Conservation (phyloP, 1,284 basidiomycete genomes). For the Cutaneotrichosporon spelunceum region DNA sequence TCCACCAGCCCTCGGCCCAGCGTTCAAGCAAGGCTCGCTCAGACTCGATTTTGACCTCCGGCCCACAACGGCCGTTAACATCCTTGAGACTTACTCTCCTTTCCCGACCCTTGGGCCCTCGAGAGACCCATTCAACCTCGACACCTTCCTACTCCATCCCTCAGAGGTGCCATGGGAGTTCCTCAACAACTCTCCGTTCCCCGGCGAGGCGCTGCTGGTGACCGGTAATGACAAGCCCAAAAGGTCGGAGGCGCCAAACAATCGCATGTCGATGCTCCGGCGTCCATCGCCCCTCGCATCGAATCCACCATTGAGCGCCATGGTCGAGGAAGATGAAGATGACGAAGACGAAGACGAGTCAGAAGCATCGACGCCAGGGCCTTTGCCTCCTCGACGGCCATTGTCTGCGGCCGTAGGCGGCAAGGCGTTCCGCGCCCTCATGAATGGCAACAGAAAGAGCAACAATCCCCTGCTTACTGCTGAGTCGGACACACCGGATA, state of each 20-base stretch:
- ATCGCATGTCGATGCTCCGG: constrained; percentile 14
- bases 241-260: background rate
- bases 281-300: constrained; percentile 27
- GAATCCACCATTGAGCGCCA: constrained; percentile 30
- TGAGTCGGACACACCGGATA: constrained; percentile 1
- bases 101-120: constrained; percentile 39
- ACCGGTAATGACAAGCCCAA: constrained; percentile 4
- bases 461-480: background rate
- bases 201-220: constrained; percentile 12
- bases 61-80: constrained; percentile 5
- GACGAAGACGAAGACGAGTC: background rate
- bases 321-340: constrained; percentile 12
- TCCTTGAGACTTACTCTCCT: constrained; percentile 40
- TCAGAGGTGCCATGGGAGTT: constrained; percentile 40
- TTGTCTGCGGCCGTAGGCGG: background rate
- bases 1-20: constrained; percentile 13
- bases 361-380: background rate
- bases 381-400: background rate
- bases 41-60: constrained; percentile 9
- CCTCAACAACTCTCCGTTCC: constrained; percentile 27
- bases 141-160: constrained; percentile 43
- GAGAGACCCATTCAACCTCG: constrained; percentile 42
- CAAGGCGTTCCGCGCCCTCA: constrained; percentile 11
- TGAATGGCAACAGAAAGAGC: constrained; percentile 9
- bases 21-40: constrained; percentile 6